Conservation (phyloP, 2,329 filamentous ascomycete genomes). For the Calycina marina region DNA sequence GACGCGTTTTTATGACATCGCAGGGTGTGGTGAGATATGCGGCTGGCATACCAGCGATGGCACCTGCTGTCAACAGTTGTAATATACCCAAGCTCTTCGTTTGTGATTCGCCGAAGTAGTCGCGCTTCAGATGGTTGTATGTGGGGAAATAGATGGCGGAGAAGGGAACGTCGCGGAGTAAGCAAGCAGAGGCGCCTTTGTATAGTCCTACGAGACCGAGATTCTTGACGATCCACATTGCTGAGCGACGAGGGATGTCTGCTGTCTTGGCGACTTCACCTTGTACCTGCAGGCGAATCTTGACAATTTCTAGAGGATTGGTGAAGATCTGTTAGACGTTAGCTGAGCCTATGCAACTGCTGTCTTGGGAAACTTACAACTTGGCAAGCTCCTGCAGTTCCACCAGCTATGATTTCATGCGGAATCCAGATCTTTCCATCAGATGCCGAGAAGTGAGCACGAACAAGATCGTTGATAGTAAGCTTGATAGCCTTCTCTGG, state of each 20-base stretch:
- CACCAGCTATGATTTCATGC: slow-evolving; percentile 76
- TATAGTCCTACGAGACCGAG: slow-evolving; percentile 88
- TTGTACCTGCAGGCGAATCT: slow-evolving; percentile 95
- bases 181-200: slow-evolving; percentile 88
- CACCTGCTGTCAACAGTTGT: slow-evolving; percentile 85
- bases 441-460: slow-evolving; percentile 58
- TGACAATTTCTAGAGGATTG: slow-evolving; percentile 97
- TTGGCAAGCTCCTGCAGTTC: slow-evolving; percentile 82
- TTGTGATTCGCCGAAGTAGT: slow-evolving; percentile 79
- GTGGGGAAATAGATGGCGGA: slow-evolving; percentile 98
- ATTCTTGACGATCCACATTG: slow-evolving; percentile 96
- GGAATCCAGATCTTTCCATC: slow-evolving; percentile 56
- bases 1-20: slow-evolving; percentile 97
- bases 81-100: slow-evolving; percentile 80
- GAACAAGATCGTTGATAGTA: slow-evolving; percentile 90
- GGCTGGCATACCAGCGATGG: slow-evolving; percentile 83
- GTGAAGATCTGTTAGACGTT: slow-evolving; percentile 59
- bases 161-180: slow-evolving; percentile 93
- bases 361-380: slow-evolving; percentile 53
- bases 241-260: slow-evolving; percentile 71
- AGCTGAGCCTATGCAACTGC: neutral
- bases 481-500: slow-evolving; percentile 99
- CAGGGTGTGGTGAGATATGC: slow-evolving; percentile 93
- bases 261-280: slow-evolving; percentile 87
- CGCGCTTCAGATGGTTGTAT: slow-evolving; percentile 86